Evolutionary conservation across 2,329 filamentous ascomycete species (phyloP).

Genomic region (Penicillium sp.): DNA sequence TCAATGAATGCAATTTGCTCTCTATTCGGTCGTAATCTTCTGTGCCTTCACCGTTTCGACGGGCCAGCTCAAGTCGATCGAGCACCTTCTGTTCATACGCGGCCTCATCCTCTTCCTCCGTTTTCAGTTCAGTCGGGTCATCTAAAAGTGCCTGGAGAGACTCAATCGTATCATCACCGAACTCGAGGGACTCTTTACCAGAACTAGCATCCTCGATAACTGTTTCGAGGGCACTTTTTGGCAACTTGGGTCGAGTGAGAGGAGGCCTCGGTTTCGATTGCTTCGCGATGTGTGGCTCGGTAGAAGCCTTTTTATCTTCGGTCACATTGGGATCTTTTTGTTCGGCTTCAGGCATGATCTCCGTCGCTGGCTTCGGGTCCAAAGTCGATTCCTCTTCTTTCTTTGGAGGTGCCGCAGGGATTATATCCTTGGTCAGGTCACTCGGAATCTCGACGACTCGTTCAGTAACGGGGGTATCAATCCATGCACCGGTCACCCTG

Average conservation of each 20-base stretch:
- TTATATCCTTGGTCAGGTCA: constrained; percentile 31
- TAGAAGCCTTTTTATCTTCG: background rate
- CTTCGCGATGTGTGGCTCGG: background rate
- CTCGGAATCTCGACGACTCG: constrained; percentile 29
- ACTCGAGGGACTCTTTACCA: constrained; percentile 40
- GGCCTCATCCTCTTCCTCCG: constrained; percentile 36
- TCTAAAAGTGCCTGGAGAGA: constrained; percentile 49
- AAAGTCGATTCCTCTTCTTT: constrained; percentile 8
- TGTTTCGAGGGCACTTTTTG: constrained; percentile 47
- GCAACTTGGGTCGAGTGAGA: constrained; percentile 43
- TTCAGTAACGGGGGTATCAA: constrained; percentile 52
- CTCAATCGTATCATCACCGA: constrained; percentile 52
- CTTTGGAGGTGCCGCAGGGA: constrained; percentile 16
- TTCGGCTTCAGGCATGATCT: background rate
- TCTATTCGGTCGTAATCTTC: constrained; percentile 43
- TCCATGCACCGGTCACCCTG: constrained; percentile 51
- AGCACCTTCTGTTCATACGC: constrained; percentile 37
- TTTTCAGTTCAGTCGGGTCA: constrained; percentile 31
- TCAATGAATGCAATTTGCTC: constrained; percentile 44
- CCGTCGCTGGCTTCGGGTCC: constrained; percentile 10
- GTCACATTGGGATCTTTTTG: constrained; percentile 1
- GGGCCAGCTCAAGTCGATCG: constrained; percentile 27
- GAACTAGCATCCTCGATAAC: constrained; percentile 47
- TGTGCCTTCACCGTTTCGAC: constrained; percentile 24
- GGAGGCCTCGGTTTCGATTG: constrained; percentile 19